These are phyloP conservation scores for Agrocybe praecox DNA, from an alignment of 768 basidiomycete species.

Conservation along the genomic window DNA sequence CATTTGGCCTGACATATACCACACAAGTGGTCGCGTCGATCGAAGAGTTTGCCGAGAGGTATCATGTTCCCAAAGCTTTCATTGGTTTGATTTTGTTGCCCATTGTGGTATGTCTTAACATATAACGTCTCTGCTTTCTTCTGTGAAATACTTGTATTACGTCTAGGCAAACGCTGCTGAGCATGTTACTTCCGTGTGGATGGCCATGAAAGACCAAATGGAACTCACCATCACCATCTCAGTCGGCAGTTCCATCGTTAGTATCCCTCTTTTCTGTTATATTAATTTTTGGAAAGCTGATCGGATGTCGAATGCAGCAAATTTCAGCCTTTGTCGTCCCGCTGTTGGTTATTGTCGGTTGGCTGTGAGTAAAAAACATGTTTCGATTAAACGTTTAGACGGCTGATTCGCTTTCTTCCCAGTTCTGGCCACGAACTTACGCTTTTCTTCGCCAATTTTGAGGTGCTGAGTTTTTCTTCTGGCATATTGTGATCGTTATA, in stretches of 20 bases:
- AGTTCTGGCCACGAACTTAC: slow-evolving; percentile 74
- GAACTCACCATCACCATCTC: slow-evolving; percentile 76
- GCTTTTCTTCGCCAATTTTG: slow-evolving; percentile 85
- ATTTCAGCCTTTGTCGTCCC: slow-evolving; percentile 88
- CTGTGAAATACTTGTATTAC: neutral
- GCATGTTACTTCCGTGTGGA: slow-evolving; percentile 85
- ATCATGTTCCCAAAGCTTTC: slow-evolving; percentile 81
- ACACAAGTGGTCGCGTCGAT: slow-evolving; percentile 83
- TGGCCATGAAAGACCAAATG: slow-evolving; percentile 77
- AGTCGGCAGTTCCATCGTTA: slow-evolving; percentile 79
- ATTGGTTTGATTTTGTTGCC: slow-evolving; percentile 88
- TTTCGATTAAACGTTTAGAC: slow-evolving; percentile 8
- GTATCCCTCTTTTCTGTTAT: slow-evolving; percentile 23
- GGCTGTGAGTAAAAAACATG: slow-evolving; percentile 57
- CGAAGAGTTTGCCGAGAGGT: slow-evolving; percentile 85
- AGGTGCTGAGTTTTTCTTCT: slow-evolving; percentile 42
- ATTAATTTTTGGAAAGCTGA: neutral
- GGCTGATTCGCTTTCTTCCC: neutral
- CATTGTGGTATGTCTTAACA: slow-evolving; percentile 63
- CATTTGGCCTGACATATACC: neutral
- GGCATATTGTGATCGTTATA: neutral
- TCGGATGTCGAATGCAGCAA: slow-evolving; percentile 50
- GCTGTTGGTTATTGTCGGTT: slow-evolving; percentile 85
- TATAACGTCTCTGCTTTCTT: slow-evolving; percentile 1
- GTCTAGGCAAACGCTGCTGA: slow-evolving; percentile 79